Percentiles rank a stretch among this genome's conserved stretches.
Conservation (phyloP, 371 early-diverging fungal genomes). For the Syncephalastrum contaminatum region DNA sequence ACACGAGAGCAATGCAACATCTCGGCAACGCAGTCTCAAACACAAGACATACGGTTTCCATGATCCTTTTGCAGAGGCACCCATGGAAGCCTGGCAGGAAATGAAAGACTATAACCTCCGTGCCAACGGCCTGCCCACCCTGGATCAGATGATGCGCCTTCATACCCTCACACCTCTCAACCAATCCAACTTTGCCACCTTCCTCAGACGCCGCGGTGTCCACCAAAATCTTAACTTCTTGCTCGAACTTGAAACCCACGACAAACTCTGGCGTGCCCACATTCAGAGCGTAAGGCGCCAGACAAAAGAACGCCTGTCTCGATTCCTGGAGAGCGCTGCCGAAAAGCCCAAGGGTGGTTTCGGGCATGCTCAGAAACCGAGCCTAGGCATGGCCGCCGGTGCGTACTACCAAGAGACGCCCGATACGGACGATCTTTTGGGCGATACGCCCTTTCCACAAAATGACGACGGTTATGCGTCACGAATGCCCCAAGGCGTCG, state of each 20-base stretch:
- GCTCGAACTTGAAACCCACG: slow-evolving; percentile 46
- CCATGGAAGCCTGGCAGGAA: slow-evolving; percentile 53
- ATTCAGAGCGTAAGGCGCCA: slow-evolving; percentile 32
- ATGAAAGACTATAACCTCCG: slow-evolving; percentile 50
- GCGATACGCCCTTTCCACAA: slow-evolving; percentile 11
- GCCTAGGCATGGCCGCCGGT: slow-evolving; percentile 2
- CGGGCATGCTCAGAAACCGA: not conserved
- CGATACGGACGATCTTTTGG: slow-evolving; percentile 30
- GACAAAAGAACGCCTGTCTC: slow-evolving; percentile 20
- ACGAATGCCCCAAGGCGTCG: slow-evolving; percentile 16
- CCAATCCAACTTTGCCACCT: slow-evolving; percentile 40
- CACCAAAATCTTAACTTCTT: slow-evolving; percentile 47
- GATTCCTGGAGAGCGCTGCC: slow-evolving; percentile 19
- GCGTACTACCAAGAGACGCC: slow-evolving; percentile 21
- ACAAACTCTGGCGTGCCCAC: slow-evolving; percentile 47
- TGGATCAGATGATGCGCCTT: slow-evolving; percentile 48
- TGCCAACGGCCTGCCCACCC: slow-evolving; percentile 49
- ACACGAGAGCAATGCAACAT: slow-evolving; percentile 1
- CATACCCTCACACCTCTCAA: slow-evolving; percentile 39
- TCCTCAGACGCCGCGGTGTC: slow-evolving; percentile 32
- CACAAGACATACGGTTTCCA: slow-evolving; percentile 38
- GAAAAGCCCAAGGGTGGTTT: not conserved
- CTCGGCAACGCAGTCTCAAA: slow-evolving; percentile 17
- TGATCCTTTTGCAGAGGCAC: slow-evolving; percentile 46
- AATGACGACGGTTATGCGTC: slow-evolving; percentile 28